phyloP scores from a whole-genome alignment of 768 basidiomycete genomes.

The Cubamyces sp. region DNA sequence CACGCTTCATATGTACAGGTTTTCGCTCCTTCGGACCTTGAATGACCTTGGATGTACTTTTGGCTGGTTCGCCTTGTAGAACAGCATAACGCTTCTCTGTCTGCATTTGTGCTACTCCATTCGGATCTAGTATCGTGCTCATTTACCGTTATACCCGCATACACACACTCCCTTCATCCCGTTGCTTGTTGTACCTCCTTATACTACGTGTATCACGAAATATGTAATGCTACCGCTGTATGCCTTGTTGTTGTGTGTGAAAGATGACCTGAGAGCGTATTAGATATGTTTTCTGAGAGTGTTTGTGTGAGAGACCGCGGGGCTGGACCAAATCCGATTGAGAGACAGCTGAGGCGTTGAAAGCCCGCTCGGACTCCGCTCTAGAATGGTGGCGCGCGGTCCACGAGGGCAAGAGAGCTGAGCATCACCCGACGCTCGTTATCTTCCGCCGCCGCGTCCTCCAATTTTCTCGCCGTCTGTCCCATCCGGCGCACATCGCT shows the following conservation, averaged over 20 bases:
- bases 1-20: neutral
- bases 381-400: slow-evolving; percentile 29
- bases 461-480: slow-evolving; percentile 38
- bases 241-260: neutral
- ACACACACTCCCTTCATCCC: neutral
- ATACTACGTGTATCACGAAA: slow-evolving; percentile 7
- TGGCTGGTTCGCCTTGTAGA: neutral
- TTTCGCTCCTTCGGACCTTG: neutral
- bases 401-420: slow-evolving; percentile 20
- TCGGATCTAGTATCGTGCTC: neutral
- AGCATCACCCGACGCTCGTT: slow-evolving; percentile 37
- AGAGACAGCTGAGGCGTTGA: slow-evolving; percentile 7
- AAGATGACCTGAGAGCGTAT: neutral
- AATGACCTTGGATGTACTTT: neutral
- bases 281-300: neutral
- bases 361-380: slow-evolving; percentile 31
- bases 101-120: neutral
- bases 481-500: slow-evolving; percentile 37
- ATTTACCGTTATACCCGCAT: slow-evolving; percentile 13
- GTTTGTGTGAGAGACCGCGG: neutral
- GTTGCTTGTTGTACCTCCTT: neutral
- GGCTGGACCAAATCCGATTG: slow-evolving; percentile 5
- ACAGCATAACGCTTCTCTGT: neutral
- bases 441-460: slow-evolving; percentile 43
- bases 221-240: slow-evolving; percentile 8